A percentile compares a stretch with the other conserved stretches of the same genome.
phyloP scores from a whole-genome alignment of 2,329 filamentous ascomycete species.

The Teratosphaeria viscida region DNA sequence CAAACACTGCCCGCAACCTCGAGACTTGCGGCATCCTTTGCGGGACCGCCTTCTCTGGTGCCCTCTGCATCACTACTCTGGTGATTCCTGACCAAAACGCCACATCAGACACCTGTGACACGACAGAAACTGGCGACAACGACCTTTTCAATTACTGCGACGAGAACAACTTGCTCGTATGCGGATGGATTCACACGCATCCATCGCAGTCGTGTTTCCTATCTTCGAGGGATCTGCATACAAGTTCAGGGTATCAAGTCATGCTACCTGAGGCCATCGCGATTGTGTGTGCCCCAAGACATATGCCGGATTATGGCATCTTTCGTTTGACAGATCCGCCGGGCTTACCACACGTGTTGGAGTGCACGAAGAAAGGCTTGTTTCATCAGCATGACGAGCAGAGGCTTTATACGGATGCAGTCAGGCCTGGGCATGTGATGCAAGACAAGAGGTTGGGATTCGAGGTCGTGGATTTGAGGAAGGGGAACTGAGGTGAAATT shows the following conservation, averaged over 20 bases:
- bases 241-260: conserved; percentile 85
- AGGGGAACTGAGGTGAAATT: not conserved
- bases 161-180: conserved; percentile 67
- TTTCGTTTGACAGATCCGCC: conserved; percentile 92
- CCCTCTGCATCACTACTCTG: conserved; percentile 78
- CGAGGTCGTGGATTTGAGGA: conserved; percentile 54
- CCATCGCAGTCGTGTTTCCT: conserved; percentile 96
- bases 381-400: conserved; percentile 69
- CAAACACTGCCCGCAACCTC: conserved; percentile 71
- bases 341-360: conserved; percentile 72
- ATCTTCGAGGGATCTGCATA: conserved; percentile 88
- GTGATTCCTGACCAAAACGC: conserved; percentile 85
- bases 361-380: conserved; percentile 64
- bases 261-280: conserved; percentile 96
- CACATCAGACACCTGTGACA: conserved; percentile 91
- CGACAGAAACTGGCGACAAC: conserved; percentile 60
- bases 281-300: conserved; percentile 86
- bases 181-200: conserved; percentile 98
- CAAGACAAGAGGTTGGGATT: conserved; percentile 48
- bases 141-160: conserved; percentile 85
- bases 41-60: conserved; percentile 83
- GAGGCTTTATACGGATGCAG: conserved; percentile 68
- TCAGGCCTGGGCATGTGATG: conserved; percentile 48
- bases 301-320: conserved; percentile 69
- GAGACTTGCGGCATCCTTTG: conserved; percentile 95